A percentile compares a stretch with the other conserved stretches of the same genome.
These are phyloP conservation scores for Rhynchosporium graminicola DNA, from an alignment of 2,329 filamentous ascomycete species.

Conservation along the genomic window DNA sequence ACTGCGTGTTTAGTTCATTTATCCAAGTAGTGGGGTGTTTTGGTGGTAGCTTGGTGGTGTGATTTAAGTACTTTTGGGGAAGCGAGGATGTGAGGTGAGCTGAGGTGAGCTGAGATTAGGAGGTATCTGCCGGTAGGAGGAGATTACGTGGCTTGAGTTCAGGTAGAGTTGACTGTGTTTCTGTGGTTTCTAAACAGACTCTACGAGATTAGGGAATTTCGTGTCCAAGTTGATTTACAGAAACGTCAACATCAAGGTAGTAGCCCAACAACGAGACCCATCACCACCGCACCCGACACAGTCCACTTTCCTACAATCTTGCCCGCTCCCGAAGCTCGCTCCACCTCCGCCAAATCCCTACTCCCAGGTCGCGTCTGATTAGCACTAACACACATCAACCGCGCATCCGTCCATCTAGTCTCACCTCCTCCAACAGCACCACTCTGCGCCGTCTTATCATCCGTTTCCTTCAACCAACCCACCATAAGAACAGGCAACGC, in stretches of 20 bases:
- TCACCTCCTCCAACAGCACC: not conserved
- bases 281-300: not conserved
- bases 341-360: conserved; percentile 8
- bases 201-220: not conserved
- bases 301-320: conserved; percentile 1
- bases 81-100: too few relatives aligned
- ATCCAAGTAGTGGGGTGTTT: not conserved
- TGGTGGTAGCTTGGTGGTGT: too few relatives aligned
- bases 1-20: not conserved
- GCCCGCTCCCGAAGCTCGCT: not conserved
- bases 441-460: not conserved
- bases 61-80: too few relatives aligned
- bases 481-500: conserved; percentile 11
- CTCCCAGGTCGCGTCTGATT: conserved; percentile 1
- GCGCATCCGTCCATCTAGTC: not conserved
- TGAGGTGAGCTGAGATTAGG: too few relatives aligned
- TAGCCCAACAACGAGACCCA: not conserved
- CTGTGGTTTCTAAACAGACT: too few relatives aligned
- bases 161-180: too few relatives aligned
- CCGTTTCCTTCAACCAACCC: conserved; percentile 1
- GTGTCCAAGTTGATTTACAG: not conserved
- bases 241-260: not conserved
- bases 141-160: too few relatives aligned
- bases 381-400: conserved; percentile 8
- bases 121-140: too few relatives aligned